Evolutionary conservation across 495 filamentous ascomycete species (phyloP).

Genomic region (Apodospora peruviana): DNA sequence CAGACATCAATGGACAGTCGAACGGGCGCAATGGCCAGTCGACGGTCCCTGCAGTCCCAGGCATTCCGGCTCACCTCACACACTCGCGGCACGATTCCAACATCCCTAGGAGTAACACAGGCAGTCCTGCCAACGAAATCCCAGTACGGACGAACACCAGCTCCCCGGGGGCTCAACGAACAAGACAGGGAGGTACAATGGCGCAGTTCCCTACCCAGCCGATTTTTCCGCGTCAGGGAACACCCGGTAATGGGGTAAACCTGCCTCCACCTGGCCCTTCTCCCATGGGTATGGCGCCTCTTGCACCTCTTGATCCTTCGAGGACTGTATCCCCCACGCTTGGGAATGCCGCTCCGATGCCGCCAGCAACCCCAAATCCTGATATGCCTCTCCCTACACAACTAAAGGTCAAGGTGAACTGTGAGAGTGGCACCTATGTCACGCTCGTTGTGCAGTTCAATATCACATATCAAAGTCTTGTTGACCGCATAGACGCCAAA

Average conservation of each 20-base stretch:
- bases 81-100: conserved; percentile 42
- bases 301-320: conserved; percentile 19
- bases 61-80: conserved; percentile 50
- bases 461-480: conserved; percentile 85
- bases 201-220: conserved; percentile 43
- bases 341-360: conserved; percentile 27
- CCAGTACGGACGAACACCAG: conserved; percentile 47
- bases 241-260: conserved; percentile 26
- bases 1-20: conserved; percentile 50
- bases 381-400: conserved; percentile 67
- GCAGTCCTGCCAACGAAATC: conserved; percentile 46
- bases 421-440: conserved; percentile 72
- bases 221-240: conserved; percentile 38
- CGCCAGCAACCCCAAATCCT: conserved; percentile 21
- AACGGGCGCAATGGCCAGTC: conserved; percentile 28
- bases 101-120: conserved; percentile 49
- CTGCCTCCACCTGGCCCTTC: conserved; percentile 27
- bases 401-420: conserved; percentile 90
- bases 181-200: conserved; percentile 30
- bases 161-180: conserved; percentile 45
- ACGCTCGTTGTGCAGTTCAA: conserved; percentile 89
- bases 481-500: conserved; percentile 96
- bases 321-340: conserved; percentile 24
- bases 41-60: conserved; percentile 47
- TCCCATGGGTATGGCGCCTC: conserved; percentile 24